phyloP scores from a whole-genome alignment of 495 filamentous ascomycete species.

The Parathielavia hyrcaniae region DNA sequence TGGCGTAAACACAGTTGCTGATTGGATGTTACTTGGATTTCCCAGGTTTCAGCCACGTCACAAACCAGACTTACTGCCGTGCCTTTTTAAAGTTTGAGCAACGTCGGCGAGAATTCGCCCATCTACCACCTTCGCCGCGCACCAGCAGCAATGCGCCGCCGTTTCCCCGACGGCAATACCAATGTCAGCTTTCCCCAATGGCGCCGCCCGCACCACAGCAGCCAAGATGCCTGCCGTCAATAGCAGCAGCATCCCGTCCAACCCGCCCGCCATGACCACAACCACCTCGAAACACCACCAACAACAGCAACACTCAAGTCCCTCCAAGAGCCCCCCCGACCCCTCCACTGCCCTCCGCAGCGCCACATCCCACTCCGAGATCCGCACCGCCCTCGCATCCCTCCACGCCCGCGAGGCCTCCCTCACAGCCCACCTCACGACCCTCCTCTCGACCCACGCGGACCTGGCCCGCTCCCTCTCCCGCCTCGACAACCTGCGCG shows the following conservation, averaged over 20 bases:
- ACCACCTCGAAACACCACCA: slow-evolving; percentile 4
- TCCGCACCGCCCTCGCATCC: slow-evolving; percentile 65
- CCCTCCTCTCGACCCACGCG: slow-evolving; percentile 69
- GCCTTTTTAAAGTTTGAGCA: too few relatives aligned
- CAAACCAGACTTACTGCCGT: too few relatives aligned
- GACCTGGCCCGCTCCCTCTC: slow-evolving; percentile 76
- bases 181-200: slow-evolving; percentile 39
- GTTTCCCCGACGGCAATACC: slow-evolving; percentile 25
- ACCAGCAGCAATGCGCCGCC: slow-evolving; percentile 30
- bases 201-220: slow-evolving; percentile 27
- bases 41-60: too few relatives aligned
- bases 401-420: slow-evolving; percentile 69
- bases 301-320: too few relatives aligned
- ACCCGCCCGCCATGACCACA: slow-evolving; percentile 6
- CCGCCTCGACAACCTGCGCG: slow-evolving; percentile 84
- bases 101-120: neutral
- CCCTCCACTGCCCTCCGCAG: slow-evolving; percentile 51
- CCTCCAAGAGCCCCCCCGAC: slow-evolving; percentile 3
- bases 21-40: neutral
- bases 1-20: neutral
- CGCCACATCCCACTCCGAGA: slow-evolving; percentile 68
- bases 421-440: slow-evolving; percentile 67
- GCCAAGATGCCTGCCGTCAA: slow-evolving; percentile 25
- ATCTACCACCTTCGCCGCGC: neutral
- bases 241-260: slow-evolving; percentile 15